phyloP scores from a whole-genome alignment of 345 rosid genomes.

The Lagerstroemia speciosa region DNA sequence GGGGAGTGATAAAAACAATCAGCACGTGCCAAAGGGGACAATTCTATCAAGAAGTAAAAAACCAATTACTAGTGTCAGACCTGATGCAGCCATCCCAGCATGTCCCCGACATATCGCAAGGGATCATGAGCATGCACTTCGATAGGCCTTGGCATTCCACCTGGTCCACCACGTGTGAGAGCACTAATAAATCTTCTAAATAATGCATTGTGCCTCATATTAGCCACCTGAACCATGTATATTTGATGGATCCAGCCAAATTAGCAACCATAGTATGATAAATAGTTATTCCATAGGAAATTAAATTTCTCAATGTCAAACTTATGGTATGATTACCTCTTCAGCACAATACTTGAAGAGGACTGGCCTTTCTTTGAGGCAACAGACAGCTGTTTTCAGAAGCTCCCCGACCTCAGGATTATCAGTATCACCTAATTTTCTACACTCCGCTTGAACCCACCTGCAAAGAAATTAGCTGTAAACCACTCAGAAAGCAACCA shows the following conservation, averaged over 20 bases:
- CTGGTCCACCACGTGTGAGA: constrained; percentile 97
- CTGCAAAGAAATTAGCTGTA: constrained; percentile 25
- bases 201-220: constrained; percentile 89
- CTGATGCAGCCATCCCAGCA: constrained; percentile 99
- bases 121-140: constrained; percentile 99
- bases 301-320: not conserved
- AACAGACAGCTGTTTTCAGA: constrained; percentile 67
- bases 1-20: constrained; percentile 9
- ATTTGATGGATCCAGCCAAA: constrained; percentile 6
- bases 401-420: constrained; percentile 90
- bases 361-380: constrained; percentile 90
- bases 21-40: constrained; percentile 5
- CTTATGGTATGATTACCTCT: constrained; percentile 53
- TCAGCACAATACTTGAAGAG: constrained; percentile 99
- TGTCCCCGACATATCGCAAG: constrained; percentile 90
- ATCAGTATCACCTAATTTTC: constrained; percentile 87
- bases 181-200: constrained; percentile 98
- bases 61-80: constrained; percentile 24
- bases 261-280: constrained; percentile 6
- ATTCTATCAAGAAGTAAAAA: constrained; percentile 9
- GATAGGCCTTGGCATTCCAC: constrained; percentile 97
- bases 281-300: not conserved
- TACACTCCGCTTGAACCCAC: constrained; percentile 99
- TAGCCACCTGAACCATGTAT: constrained; percentile 58
- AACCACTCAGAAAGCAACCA: not conserved